Evolutionary conservation across 441 rosid genomes (phyloP).

Genomic region (Euphorbia corollata): DNA sequence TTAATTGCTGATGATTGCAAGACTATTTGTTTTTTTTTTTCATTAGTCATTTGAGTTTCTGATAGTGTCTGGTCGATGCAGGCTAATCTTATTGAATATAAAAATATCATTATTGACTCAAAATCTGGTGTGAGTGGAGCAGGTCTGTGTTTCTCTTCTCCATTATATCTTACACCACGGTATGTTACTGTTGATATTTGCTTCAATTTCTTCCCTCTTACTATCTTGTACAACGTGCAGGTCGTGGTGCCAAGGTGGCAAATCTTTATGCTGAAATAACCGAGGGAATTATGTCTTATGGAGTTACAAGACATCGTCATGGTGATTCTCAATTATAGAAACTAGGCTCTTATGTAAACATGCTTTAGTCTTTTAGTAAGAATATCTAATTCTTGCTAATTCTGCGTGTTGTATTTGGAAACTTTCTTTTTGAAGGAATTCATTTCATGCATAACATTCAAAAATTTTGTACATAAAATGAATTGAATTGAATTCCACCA

Average conservation of each 20-base stretch:
- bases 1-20: not conserved
- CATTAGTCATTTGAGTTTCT: conserved; percentile 1
- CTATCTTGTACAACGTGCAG: conserved; percentile 35
- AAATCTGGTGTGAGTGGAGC: conserved; percentile 99
- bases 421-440: too few species aligned
- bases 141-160: conserved; percentile 40
- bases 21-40: conserved; percentile 2
- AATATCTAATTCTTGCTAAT: not conserved
- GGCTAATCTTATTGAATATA: conserved; percentile 63
- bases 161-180: not conserved
- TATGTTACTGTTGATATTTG: conserved; percentile 8
- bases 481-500: too few species aligned
- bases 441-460: too few species aligned
- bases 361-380: not conserved
- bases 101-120: conserved; percentile 68
- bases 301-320: conserved; percentile 89
- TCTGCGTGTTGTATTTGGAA: not conserved
- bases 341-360: conserved; percentile 4
- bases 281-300: conserved; percentile 86
- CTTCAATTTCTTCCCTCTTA: conserved; percentile 21
- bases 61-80: conserved; percentile 29
- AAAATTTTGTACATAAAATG: too few species aligned
- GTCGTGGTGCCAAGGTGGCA: conserved; percentile 89
- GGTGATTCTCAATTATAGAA: conserved; percentile 40
- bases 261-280: conserved; percentile 81